Conservation (phyloP, 2,329 filamentous ascomycete genomes). For the Davidsoniella neocaledoniae region DNA sequence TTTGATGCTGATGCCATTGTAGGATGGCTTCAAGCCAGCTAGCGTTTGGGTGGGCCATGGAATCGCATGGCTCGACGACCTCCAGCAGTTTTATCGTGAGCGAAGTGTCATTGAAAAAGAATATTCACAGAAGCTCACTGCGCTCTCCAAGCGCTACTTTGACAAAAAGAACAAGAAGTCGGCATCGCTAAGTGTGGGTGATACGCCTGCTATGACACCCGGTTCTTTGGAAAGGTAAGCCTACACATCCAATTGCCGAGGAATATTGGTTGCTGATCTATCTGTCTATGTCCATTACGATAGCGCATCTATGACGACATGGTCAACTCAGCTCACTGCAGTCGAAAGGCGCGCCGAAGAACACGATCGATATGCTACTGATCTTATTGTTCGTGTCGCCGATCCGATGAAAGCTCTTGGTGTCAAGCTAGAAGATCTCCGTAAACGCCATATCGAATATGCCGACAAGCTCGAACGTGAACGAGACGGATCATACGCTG, state of each 20-base stretch:
- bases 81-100: slow-evolving; percentile 95
- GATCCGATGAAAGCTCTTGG: slow-evolving; percentile 68
- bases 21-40: slow-evolving; percentile 95
- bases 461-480: slow-evolving; percentile 80
- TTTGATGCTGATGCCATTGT: slow-evolving; percentile 10
- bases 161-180: slow-evolving; percentile 92
- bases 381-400: slow-evolving; percentile 64
- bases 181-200: slow-evolving; percentile 76
- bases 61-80: slow-evolving; percentile 89
- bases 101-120: slow-evolving; percentile 90
- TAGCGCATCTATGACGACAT: slow-evolving; percentile 88
- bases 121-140: slow-evolving; percentile 75
- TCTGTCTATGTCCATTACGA: not conserved
- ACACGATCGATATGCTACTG: slow-evolving; percentile 69
- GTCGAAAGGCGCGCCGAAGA: slow-evolving; percentile 77
- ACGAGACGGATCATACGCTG: slow-evolving; percentile 64
- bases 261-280: not conserved
- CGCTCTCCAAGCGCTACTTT: slow-evolving; percentile 86
- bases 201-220: slow-evolving; percentile 81
- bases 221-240: slow-evolving; percentile 74
- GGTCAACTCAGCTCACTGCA: slow-evolving; percentile 83
- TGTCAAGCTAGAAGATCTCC: slow-evolving; percentile 69
- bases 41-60: slow-evolving; percentile 82
- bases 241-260: not conserved
- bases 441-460: slow-evolving; percentile 81